phyloP scores from a whole-genome alignment of 495 filamentous ascomycete species.

The Daldinia grandis region DNA sequence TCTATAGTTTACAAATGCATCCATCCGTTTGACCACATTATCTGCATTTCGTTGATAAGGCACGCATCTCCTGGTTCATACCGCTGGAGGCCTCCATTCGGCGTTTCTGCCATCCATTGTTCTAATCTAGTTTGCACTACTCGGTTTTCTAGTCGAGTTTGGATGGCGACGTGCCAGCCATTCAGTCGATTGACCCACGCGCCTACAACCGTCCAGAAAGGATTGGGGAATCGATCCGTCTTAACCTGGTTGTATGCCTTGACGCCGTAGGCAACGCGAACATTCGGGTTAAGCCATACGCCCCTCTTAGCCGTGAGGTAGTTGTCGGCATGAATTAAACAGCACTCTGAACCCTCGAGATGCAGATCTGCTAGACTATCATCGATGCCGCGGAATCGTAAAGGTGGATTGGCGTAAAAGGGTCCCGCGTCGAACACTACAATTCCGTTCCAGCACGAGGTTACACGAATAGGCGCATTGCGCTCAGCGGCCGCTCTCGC shows the following conservation, averaged over 20 bases:
- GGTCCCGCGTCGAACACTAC: constrained; percentile 56
- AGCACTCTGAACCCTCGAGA: constrained; percentile 84
- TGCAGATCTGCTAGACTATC: constrained; percentile 73
- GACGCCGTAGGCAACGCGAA: constrained; percentile 75
- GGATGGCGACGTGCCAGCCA: constrained; percentile 57
- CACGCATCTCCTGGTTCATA: constrained; percentile 69
- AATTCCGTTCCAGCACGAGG: constrained; percentile 88
- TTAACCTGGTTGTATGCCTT: constrained; percentile 65
- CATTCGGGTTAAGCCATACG: constrained; percentile 79
- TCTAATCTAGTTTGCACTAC: constrained; percentile 52
- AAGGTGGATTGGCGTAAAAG: constrained; percentile 61
- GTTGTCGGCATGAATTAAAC: constrained; percentile 83
- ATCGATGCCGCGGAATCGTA: constrained; percentile 74
- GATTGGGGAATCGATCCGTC: constrained; percentile 45
- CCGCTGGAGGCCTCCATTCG: constrained; percentile 42
- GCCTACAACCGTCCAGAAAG: constrained; percentile 44
- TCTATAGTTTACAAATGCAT: constrained; percentile 66
- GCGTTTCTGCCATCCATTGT: constrained; percentile 52
- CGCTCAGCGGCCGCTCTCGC: constrained; percentile 67
- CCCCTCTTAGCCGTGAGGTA: constrained; percentile 60
- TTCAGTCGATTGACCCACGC: constrained; percentile 67
- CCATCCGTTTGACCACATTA: constrained; percentile 79
- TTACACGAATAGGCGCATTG: constrained; percentile 69
- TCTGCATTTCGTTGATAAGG: constrained; percentile 86
- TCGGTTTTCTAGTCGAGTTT: constrained; percentile 49